phyloP scores from a whole-genome alignment of 2,329 filamentous ascomycete genomes.

The Zasmidium cellare region DNA sequence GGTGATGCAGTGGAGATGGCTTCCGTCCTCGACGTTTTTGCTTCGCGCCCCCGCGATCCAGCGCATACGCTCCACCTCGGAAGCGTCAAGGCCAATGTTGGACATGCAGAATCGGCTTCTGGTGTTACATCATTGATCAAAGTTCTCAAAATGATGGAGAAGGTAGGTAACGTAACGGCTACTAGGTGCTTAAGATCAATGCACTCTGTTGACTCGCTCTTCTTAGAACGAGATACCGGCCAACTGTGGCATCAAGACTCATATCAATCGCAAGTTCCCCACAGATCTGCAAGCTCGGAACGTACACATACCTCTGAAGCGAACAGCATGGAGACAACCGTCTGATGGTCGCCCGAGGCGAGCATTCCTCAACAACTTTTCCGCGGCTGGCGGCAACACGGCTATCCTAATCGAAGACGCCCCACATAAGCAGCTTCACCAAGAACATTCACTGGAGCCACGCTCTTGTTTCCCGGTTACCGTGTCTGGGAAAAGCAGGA shows the following conservation, averaged over 20 bases:
- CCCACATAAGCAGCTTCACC: conserved; percentile 54
- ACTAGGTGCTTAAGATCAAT: no score
- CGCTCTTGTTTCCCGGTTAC: neutral
- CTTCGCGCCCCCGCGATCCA: conserved; percentile 6
- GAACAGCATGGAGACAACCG: conserved; percentile 39
- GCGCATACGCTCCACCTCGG: conserved; percentile 26
- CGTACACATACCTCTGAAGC: conserved; percentile 56
- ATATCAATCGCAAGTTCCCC: conserved; percentile 52
- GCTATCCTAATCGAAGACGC: conserved; percentile 56
- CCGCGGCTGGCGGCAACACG: conserved; percentile 71
- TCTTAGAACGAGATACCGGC: conserved; percentile 66
- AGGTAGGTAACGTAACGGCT: no score
- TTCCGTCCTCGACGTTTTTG: conserved; percentile 7
- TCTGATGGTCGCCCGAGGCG: conserved; percentile 33
- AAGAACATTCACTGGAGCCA: neutral
- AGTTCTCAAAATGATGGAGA: conserved; percentile 64
- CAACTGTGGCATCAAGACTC: conserved; percentile 66
- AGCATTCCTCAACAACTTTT: conserved; percentile 65
- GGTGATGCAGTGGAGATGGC: conserved; percentile 21
- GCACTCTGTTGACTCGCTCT: no score
- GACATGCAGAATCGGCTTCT: conserved; percentile 30
- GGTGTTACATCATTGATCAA: conserved; percentile 61
- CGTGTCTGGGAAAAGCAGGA: neutral
- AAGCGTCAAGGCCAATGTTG: conserved; percentile 31
- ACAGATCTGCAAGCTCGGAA: conserved; percentile 57